phyloP scores from a whole-genome alignment of 2,329 filamentous ascomycete genomes.

The Aspergillus pseudonomiae region DNA sequence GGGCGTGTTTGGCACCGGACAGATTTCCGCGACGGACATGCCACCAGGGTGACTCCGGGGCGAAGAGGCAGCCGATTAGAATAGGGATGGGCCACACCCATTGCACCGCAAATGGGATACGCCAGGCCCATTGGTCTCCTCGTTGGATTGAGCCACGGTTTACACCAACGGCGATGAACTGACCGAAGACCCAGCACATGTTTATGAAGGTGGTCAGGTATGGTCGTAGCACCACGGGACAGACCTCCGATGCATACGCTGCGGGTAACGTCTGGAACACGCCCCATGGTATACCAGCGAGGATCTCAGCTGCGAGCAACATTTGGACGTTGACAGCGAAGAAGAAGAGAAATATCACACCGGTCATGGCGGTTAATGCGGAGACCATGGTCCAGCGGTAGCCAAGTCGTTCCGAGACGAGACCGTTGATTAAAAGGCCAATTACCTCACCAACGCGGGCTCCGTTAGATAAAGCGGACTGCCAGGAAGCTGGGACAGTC shows the following conservation, averaged over 20 bases:
- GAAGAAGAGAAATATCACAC: constrained; percentile 51
- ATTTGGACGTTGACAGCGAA: constrained; percentile 48
- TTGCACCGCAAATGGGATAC: constrained; percentile 53
- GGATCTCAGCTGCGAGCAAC: constrained; percentile 50
- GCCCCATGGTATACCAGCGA: constrained; percentile 52
- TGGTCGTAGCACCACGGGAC: constrained; percentile 40
- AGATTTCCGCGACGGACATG: constrained; percentile 46
- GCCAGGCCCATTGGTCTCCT: constrained; percentile 51
- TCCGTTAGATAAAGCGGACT: constrained; percentile 32
- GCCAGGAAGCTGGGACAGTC: constrained; percentile 35
- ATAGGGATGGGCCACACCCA: constrained; percentile 55
- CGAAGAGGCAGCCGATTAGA: constrained; percentile 44
- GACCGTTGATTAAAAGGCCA: constrained; percentile 33
- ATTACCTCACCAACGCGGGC: constrained; percentile 27
- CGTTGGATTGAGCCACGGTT: constrained; percentile 46
- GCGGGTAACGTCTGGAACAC: constrained; percentile 50
- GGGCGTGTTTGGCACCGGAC: constrained; percentile 45
- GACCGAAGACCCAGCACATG: constrained; percentile 48
- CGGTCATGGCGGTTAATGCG: constrained; percentile 44
- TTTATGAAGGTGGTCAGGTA: constrained; percentile 47
- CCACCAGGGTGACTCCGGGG: constrained; percentile 54
- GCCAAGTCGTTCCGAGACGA: constrained; percentile 34
- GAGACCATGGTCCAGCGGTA: constrained; percentile 34
- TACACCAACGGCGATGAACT: constrained; percentile 51
- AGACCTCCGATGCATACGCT: constrained; percentile 47